These are phyloP conservation scores for Pythium catenulatum DNA, from an alignment of 352 stramenopile species.

Conservation along the genomic window DNA sequence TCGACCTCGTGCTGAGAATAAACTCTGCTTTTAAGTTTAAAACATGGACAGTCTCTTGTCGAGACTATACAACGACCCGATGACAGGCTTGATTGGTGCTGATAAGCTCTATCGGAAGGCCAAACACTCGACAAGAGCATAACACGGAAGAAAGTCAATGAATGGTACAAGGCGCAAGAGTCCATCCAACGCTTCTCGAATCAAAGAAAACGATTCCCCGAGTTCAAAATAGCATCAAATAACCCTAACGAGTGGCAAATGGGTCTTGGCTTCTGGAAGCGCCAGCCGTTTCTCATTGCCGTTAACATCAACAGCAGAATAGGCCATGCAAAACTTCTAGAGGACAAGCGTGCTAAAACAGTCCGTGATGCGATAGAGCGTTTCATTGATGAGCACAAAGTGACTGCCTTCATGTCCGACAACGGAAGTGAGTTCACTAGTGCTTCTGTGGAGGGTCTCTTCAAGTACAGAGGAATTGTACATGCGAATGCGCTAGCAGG, in stretches of 20 bases:
- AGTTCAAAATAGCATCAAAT: slow-evolving; percentile 24
- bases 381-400: too few species aligned
- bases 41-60: background rate
- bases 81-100: slow-evolving; percentile 56
- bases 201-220: slow-evolving; percentile 3
- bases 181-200: slow-evolving; percentile 53
- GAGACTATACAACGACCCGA: slow-evolving; percentile 50
- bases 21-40: too few species aligned
- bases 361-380: too few species aligned
- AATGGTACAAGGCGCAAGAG: slow-evolving; percentile 50
- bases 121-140: slow-evolving; percentile 31
- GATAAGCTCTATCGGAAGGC: slow-evolving; percentile 59
- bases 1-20: too few species aligned
- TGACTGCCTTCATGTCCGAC: too few species aligned
- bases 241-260: slow-evolving; percentile 56
- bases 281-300: slow-evolving; percentile 49
- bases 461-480: too few species aligned
- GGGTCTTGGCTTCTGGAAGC: slow-evolving; percentile 53
- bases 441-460: too few species aligned
- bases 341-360: slow-evolving; percentile 61
- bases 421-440: too few species aligned
- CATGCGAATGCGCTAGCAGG: too few species aligned
- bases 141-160: slow-evolving; percentile 52
- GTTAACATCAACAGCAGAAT: slow-evolving; percentile 66
- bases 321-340: slow-evolving; percentile 64